These are phyloP conservation scores for Borealophlyctis nickersoniae DNA, from an alignment of 192 early-diverging fungal genomes.

Conservation along the genomic window DNA sequence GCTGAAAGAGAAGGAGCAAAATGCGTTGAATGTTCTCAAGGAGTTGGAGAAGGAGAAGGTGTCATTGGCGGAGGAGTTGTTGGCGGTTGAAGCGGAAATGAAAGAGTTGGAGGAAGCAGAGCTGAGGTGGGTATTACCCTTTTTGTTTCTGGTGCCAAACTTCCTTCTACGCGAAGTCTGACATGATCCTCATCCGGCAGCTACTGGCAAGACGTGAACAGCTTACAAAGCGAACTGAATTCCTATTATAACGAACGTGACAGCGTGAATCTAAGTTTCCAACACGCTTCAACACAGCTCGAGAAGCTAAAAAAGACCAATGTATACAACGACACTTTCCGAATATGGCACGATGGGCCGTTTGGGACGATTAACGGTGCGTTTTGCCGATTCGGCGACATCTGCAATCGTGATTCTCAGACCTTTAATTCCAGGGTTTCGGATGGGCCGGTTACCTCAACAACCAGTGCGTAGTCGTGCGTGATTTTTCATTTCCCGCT, in stretches of 20 bases:
- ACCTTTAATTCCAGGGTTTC: conserved; percentile 50
- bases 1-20: conserved; percentile 39
- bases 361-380: conserved; percentile 89
- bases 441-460: conserved; percentile 74
- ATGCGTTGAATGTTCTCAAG: conserved; percentile 43
- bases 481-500: neutral
- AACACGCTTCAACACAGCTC: conserved; percentile 70
- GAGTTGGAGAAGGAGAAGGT: conserved; percentile 54
- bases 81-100: conserved; percentile 21
- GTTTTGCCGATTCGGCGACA: neutral
- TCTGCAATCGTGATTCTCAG: neutral
- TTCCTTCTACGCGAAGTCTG: too few relatives aligned
- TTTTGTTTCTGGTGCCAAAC: too few relatives aligned
- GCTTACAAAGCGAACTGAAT: conserved; percentile 60
- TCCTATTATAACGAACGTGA: conserved; percentile 73
- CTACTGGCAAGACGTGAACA: conserved; percentile 66
- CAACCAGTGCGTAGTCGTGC: conserved; percentile 49
- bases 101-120: conserved; percentile 40
- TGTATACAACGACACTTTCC: conserved; percentile 93
- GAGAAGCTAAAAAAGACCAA: conserved; percentile 86
- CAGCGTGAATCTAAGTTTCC: conserved; percentile 74
- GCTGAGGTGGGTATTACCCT: conserved; percentile 37
- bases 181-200: conserved; percentile 11
- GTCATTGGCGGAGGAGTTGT: conserved; percentile 49
- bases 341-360: conserved; percentile 77